Base-by-base conservation (phyloP, 345 rosid species). In the Murraya koenigii region DNA sequence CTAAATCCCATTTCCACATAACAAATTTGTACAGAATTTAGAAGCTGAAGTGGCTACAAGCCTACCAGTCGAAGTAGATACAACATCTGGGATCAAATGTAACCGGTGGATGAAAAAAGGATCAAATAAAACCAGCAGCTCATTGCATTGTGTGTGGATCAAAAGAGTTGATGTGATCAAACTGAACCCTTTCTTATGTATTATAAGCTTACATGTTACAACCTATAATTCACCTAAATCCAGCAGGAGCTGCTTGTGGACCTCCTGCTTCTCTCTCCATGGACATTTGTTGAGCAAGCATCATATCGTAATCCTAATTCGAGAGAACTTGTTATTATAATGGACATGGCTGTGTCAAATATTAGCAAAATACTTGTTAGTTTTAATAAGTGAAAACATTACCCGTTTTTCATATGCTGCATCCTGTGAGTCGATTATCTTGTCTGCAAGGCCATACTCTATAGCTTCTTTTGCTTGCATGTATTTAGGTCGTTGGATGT, bases 371-470 rank as follows among this genome's bases (percentile, higher is more conserved):
- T 64, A 44, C 30, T 71, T 36, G 77, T 30, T 23, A 58, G 59
- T 49, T 28, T 26, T 15, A 47, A 47, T n/a, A 20, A 56, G 60
- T 25, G 22, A 66, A 38, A 72, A 70, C 26, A 61, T 66, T 88
- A 92, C 97, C 89, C 89, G 80, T 81, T 85, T 89, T 84, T 90
- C 90, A 30, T 81, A 95, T 20, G 92, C 89, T 35, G 72, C 67
- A 71, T 92, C 91, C 65, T 78, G 84, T 2, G 92, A 83, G 86
- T 84, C 85, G 22, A 91, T 81, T 66, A 92, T 83, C 85, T 91
- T 92, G 87, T 96, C 99, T 39, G 89, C 99, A 62, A 96, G 74
- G 56, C 99, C 99, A 76, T 92, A 93, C 59, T 90, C 97, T 41
- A 93, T 87, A 23, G 96, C 97, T 82, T 86, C 89, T 75, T 92